A percentile compares a stretch with the other conserved stretches of the same genome.
Conservation (phyloP, 2,329 filamentous ascomycete species). For the Scleromitrula shiraiana region DNA sequence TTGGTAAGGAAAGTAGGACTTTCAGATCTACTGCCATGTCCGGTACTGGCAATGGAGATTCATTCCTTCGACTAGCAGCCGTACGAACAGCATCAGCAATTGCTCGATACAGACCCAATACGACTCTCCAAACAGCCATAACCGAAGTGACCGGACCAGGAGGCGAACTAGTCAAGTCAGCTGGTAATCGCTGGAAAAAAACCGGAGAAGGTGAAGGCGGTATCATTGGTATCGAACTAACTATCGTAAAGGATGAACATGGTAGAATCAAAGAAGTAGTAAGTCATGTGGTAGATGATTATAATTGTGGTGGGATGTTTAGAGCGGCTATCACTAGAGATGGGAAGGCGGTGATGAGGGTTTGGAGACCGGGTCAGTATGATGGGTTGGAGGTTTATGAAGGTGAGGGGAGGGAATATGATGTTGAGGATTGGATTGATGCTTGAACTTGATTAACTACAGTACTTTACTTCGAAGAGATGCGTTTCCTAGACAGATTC, state of each 20-base stretch:
- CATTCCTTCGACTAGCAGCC: constrained; percentile 67
- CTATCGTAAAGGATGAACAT: constrained; percentile 38
- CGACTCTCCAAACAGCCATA: constrained; percentile 49
- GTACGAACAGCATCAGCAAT: constrained; percentile 66
- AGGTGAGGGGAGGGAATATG: constrained; percentile 27
- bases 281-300: constrained; percentile 61
- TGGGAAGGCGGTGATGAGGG: constrained; percentile 48
- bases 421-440: constrained; percentile 22
- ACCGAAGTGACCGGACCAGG: constrained; percentile 58
- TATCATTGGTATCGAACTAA: constrained; percentile 71
- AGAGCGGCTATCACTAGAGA: constrained; percentile 64
- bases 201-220: constrained; percentile 78
- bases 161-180: constrained; percentile 67
- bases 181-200: constrained; percentile 62
- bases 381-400: constrained; percentile 26
- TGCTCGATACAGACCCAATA: constrained; percentile 47
- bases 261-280: constrained; percentile 32
- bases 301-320: constrained; percentile 85
- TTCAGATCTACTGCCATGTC: constrained; percentile 49
- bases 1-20: constrained; percentile 13
- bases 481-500: too few relatives aligned
- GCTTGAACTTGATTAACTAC: too few relatives aligned
- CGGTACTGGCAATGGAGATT: constrained; percentile 83
- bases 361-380: constrained; percentile 38
- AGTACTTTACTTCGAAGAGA: too few relatives aligned